Base-by-base conservation (phyloP, 345 rosid species). In the Theobroma cacao region DNA sequence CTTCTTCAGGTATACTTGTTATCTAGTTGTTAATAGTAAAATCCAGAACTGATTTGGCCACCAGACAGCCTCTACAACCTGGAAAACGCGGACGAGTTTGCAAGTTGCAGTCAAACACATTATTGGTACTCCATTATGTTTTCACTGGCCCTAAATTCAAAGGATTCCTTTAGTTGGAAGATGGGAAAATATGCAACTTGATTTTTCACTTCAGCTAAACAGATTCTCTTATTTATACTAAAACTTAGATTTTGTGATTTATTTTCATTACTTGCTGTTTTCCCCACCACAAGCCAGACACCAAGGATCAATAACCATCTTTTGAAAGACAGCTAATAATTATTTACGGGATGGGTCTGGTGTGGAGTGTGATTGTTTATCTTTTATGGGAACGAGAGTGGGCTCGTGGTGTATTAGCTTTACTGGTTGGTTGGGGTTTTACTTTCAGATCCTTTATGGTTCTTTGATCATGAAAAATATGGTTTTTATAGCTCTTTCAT, bases 1-100 rank as follows among this genome's bases (percentile, higher is more conserved):
- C 94, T 94, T 85, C 97, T 96, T 82, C 97, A 96, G 97, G 99
- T 96, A 84, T 58, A 26, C 3, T 72, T 65, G 10, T 63, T 38
- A 22, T 22, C 30, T 41, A 11, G n/a, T 41, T 40, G 47, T 22
- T 41, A 52, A 52, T 52, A 24, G 12, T 41, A 41, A 41, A 41
- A 67, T 5, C 53, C n/a, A 24, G 34, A 43, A 67, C 45, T 43
- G 72, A 67, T 67, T 6, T 48, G 41, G 12, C n/a, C 53, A 13
- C 26, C 34, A 24, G 17, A 18, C 34, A 13, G 34, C 34, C 43
- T 43, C n/a, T 67, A 41, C 33, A 67, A 67, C 53, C 72, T 14
- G n/a, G 34, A 41, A 43, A 67, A 68, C 33, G 26, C 15, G 53
- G 20, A 43, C 24, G 53, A 68, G 26, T 68, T 67, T 41, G 53